phyloP scores from a whole-genome alignment of 371 early-diverging fungal genomes.

The Mucor mucedo region DNA sequence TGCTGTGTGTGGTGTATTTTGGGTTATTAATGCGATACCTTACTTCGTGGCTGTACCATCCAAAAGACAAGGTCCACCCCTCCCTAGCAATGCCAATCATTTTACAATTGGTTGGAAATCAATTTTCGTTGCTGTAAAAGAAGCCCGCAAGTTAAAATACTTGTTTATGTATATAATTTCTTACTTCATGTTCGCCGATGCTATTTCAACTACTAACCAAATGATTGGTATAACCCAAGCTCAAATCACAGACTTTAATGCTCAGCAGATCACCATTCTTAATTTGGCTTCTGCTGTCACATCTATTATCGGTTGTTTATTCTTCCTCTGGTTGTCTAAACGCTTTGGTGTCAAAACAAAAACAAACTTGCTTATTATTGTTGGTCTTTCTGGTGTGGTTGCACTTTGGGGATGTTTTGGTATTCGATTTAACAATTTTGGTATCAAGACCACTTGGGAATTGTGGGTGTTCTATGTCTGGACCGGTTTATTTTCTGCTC shows the following conservation, averaged over 20 bases:
- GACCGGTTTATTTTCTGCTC: slow-evolving; percentile 62
- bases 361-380: slow-evolving; percentile 44
- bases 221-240: slow-evolving; percentile 50
- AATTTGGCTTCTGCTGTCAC: slow-evolving; percentile 50
- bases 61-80: slow-evolving; percentile 44
- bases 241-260: slow-evolving; percentile 46
- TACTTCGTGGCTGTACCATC: slow-evolving; percentile 48
- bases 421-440: slow-evolving; percentile 45
- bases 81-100: slow-evolving; percentile 39
- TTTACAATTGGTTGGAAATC: slow-evolving; percentile 56
- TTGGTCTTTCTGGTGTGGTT: slow-evolving; percentile 35
- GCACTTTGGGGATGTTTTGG: slow-evolving; percentile 58
- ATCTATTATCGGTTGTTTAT: slow-evolving; percentile 55
- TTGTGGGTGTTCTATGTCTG: slow-evolving; percentile 58
- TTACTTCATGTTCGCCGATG: slow-evolving; percentile 67
- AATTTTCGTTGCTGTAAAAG: slow-evolving; percentile 38
- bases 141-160: slow-evolving; percentile 53
- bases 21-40: slow-evolving; percentile 51
- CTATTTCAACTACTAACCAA: slow-evolving; percentile 57
- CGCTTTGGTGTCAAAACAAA: slow-evolving; percentile 46
- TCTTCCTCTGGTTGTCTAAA: slow-evolving; percentile 45
- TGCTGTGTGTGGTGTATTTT: slow-evolving; percentile 52
- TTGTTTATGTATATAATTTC: slow-evolving; percentile 60
- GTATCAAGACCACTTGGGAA: slow-evolving; percentile 55
- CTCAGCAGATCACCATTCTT: slow-evolving; percentile 45